Conservation (phyloP, 2,329 filamentous ascomycete species). For the Dactylellina cionopaga region DNA sequence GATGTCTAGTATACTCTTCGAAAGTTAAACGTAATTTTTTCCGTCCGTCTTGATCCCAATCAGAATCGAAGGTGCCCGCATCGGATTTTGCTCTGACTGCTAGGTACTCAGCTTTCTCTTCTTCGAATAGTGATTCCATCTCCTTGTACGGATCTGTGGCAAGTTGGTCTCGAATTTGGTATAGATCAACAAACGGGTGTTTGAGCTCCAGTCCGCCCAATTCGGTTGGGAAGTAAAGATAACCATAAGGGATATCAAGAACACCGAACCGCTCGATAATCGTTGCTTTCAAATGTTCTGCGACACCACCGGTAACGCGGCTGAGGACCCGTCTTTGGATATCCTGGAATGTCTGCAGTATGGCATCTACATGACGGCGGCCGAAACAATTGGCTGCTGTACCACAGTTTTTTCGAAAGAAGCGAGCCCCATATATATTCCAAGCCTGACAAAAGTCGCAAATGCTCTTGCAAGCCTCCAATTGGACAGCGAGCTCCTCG, state of each 20-base stretch:
- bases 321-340: constrained; percentile 67
- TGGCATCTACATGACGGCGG: constrained; percentile 67
- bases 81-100: constrained; percentile 58
- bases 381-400: constrained; percentile 66
- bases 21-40: constrained; percentile 63
- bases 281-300: constrained; percentile 67
- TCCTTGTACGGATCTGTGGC: constrained; percentile 59
- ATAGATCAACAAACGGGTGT: constrained; percentile 63
- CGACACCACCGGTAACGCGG: constrained; percentile 63
- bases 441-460: constrained; percentile 71
- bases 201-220: constrained; percentile 64
- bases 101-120: constrained; percentile 60
- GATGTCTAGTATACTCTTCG: constrained; percentile 62
- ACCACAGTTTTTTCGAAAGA: constrained; percentile 70
- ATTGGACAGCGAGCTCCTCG: constrained; percentile 69
- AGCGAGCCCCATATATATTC: constrained; percentile 69
- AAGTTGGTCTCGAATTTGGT: constrained; percentile 61
- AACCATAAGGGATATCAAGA: constrained; percentile 63
- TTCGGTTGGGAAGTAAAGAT: constrained; percentile 64
- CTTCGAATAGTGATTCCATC: constrained; percentile 59
- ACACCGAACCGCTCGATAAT: constrained; percentile 67
- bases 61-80: constrained; percentile 58
- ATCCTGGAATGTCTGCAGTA: constrained; percentile 65
- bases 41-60: no score
- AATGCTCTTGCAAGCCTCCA: constrained; percentile 67